Conservation (phyloP, 768 basidiomycete genomes). For the Macrolepiota fuliginosa region DNA sequence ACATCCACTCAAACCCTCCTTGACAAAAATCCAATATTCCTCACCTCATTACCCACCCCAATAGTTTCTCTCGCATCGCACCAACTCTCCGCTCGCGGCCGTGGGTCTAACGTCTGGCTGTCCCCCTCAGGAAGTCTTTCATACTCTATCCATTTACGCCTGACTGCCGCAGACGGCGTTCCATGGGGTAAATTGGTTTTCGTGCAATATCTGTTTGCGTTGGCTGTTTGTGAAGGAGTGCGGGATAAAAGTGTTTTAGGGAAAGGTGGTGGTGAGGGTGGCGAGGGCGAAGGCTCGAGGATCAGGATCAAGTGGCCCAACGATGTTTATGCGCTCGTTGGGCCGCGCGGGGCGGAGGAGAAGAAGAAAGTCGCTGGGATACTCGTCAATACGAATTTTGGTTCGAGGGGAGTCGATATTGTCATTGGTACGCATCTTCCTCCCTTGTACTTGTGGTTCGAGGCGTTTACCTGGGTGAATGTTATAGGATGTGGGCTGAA, state of each 20-base stretch:
- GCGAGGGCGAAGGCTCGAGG: constrained; percentile 19
- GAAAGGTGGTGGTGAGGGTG: constrained; percentile 38
- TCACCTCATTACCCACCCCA: constrained; percentile 69
- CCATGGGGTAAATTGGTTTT: constrained; percentile 67
- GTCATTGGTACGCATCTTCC: constrained; percentile 68
- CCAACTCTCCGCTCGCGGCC: constrained; percentile 85
- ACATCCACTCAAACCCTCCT: constrained; percentile 95
- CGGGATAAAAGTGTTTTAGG: constrained; percentile 54
- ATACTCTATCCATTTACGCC: constrained; percentile 72
- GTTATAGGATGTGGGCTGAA: constrained; percentile 84
- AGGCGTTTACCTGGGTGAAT: neutral
- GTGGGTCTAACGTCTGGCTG: constrained; percentile 89
- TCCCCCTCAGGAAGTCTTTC: constrained; percentile 89
- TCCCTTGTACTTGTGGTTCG: neutral
- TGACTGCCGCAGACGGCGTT: constrained; percentile 35
- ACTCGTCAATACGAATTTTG: constrained; percentile 84
- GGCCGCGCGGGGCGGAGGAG: constrained; percentile 38
- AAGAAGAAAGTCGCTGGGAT: constrained; percentile 88
- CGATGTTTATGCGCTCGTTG: constrained; percentile 79
- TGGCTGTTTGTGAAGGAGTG: constrained; percentile 89
- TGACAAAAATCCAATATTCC: constrained; percentile 77
- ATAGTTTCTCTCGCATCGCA: constrained; percentile 82
- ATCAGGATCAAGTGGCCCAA: constrained; percentile 96
- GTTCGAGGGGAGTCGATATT: constrained; percentile 67
- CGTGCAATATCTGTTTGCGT: constrained; percentile 86